A percentile compares a stretch with the other conserved stretches of the same genome.
Evolutionary conservation across 148 eudicot species (phyloP).

Genomic region (Camellia japonica): DNA sequence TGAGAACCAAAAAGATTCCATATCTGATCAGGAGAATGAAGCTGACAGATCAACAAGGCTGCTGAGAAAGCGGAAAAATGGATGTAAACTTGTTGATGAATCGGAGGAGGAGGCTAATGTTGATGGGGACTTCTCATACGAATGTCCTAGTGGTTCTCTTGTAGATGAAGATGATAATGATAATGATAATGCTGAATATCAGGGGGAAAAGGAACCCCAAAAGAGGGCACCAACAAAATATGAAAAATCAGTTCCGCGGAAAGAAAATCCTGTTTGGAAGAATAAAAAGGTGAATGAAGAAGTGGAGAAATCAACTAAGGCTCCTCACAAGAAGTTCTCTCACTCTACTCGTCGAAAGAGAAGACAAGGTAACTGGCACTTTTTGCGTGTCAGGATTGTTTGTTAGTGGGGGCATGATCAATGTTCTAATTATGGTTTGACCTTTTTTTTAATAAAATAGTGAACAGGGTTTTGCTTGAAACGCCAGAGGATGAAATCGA

Average conservation of each 20-base stretch:
- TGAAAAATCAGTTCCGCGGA: slow-evolving; percentile 38
- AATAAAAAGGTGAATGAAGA: slow-evolving; percentile 22
- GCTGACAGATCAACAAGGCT: too few relatives aligned
- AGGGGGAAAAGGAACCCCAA: slow-evolving; percentile 33
- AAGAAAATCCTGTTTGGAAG: slow-evolving; percentile 44
- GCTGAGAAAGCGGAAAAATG: slow-evolving; percentile 1
- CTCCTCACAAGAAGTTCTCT: slow-evolving; percentile 65
- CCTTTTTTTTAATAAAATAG: slow-evolving; percentile 30
- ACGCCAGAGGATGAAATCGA: slow-evolving; percentile 75
- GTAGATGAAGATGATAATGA: slow-evolving; percentile 22
- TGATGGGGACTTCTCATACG: slow-evolving; percentile 21
- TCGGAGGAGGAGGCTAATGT: slow-evolving; percentile 32
- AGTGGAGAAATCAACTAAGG: slow-evolving; percentile 31
- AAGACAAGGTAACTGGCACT: slow-evolving; percentile 50
- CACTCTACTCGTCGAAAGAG: slow-evolving; percentile 56
- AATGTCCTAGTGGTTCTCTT: slow-evolving; percentile 18
- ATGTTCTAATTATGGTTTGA: neutral
- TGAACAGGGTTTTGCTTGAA: slow-evolving; percentile 62
- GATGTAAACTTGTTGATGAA: slow-evolving; percentile 30
- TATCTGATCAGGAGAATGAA: too few relatives aligned
- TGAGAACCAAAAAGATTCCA: too few relatives aligned
- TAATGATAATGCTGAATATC: slow-evolving; percentile 24
- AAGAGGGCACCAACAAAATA: slow-evolving; percentile 28
- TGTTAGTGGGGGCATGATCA: too few relatives aligned
- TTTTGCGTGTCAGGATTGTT: neutral